Evolutionary conservation across 345 rosid species (phyloP).

Genomic region (Populus pruinosa): DNA sequence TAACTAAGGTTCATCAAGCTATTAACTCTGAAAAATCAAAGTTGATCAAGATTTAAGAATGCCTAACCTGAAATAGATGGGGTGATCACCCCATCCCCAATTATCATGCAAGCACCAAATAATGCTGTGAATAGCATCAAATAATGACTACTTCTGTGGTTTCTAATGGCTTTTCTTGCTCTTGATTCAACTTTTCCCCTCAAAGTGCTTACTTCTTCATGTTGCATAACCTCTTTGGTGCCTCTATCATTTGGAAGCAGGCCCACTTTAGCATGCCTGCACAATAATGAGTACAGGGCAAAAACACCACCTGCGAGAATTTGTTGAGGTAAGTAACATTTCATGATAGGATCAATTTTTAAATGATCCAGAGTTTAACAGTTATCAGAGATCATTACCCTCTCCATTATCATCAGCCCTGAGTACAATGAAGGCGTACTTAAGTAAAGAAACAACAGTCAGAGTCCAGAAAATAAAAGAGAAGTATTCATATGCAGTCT

Average conservation of each 20-base stretch:
- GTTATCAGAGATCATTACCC: constrained; percentile 32
- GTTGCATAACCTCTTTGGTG: constrained; percentile 19
- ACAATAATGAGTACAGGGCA: constrained; percentile 56
- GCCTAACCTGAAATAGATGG: constrained; percentile 60
- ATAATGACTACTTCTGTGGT: constrained; percentile 42
- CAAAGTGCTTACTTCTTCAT: constrained; percentile 26
- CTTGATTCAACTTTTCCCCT: constrained; percentile 34
- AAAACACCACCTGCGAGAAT: constrained; percentile 55
- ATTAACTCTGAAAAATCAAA: background rate
- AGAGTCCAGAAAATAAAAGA: constrained; percentile 66
- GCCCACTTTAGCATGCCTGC: constrained; percentile 55
- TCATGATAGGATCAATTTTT: background rate
- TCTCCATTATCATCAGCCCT: constrained; percentile 60
- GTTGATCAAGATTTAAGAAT: background rate
- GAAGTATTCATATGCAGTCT: constrained; percentile 42
- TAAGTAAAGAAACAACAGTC: constrained; percentile 45
- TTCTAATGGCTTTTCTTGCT: constrained; percentile 41
- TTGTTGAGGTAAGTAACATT: background rate
- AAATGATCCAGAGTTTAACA: background rate
- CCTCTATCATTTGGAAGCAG: constrained; percentile 43
- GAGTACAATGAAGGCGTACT: constrained; percentile 52
- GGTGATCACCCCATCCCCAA: constrained; percentile 53
- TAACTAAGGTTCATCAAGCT: background rate
- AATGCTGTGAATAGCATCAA: constrained; percentile 49
- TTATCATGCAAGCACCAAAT: constrained; percentile 60